Evolutionary conservation across 2,329 filamentous ascomycete species (phyloP).

Genomic region (Sporothrix variecibatus): DNA sequence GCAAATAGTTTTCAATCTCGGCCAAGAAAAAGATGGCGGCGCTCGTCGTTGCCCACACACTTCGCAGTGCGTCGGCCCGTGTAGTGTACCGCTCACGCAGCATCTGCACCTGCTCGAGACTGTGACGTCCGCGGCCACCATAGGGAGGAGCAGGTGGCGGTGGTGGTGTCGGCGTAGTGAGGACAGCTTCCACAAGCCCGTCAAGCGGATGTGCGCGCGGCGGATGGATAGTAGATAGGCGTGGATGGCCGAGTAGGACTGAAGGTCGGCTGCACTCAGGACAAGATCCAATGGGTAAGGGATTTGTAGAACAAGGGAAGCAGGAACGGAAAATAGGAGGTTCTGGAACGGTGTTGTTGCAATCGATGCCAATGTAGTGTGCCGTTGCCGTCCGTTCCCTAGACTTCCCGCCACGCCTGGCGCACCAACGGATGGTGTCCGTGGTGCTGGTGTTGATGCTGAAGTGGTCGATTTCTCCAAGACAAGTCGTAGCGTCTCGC

Average conservation of each 20-base stretch:
- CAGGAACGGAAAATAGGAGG: conserved; percentile 77
- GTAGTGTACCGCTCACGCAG: conserved; percentile 65
- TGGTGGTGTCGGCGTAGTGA: conserved; percentile 73
- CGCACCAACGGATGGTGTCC: not conserved
- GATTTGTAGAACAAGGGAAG: conserved; percentile 69
- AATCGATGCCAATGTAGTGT: conserved; percentile 34
- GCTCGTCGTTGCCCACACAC: conserved; percentile 86
- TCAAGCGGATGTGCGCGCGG: conserved; percentile 80
- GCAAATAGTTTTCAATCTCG: conserved; percentile 84
- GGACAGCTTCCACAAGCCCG: conserved; percentile 83
- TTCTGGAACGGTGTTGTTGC: conserved; percentile 69
- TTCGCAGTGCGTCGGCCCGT: conserved; percentile 70
- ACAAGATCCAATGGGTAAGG: conserved; percentile 85
- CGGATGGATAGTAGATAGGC: conserved; percentile 84
- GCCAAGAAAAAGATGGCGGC: conserved; percentile 86
- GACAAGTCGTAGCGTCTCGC: conserved; percentile 70
- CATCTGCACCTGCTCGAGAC: conserved; percentile 47
- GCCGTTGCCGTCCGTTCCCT: not conserved
- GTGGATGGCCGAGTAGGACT: conserved; percentile 81
- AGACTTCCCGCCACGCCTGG: not conserved
- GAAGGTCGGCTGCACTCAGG: conserved; percentile 72
- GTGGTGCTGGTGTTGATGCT: not conserved
- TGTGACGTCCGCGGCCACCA: conserved; percentile 52
- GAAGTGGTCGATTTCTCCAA: conserved; percentile 54
- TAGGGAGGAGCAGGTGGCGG: conserved; percentile 66